Percentiles rank a stretch among this genome's conserved stretches.
Conservation (phyloP, 148 eudicot species). For the Arbutus unedo region DNA sequence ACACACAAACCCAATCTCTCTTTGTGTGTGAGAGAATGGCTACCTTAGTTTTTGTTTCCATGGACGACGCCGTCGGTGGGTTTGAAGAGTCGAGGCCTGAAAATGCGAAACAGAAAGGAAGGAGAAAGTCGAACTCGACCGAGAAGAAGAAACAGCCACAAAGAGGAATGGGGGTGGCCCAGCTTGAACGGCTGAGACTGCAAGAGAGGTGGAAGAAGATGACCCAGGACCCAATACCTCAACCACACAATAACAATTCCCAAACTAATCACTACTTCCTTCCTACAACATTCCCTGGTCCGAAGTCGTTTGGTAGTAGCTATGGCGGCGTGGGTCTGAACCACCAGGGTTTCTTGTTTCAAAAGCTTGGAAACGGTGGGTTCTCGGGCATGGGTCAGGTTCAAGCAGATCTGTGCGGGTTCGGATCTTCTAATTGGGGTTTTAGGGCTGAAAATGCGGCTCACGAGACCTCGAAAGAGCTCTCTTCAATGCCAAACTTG, state of each 20-base stretch:
- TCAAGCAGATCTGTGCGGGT: conserved; percentile 13
- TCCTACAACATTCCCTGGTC: neutral
- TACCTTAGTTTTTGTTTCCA: conserved; percentile 24
- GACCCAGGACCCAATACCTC: conserved; percentile 8
- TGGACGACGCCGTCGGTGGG: neutral
- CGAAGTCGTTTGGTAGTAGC: neutral
- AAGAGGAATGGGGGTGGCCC: conserved; percentile 76
- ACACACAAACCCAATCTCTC: too few species aligned
- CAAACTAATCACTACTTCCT: neutral
- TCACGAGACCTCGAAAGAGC: conserved; percentile 36
- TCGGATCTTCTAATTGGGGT: conserved; percentile 8
- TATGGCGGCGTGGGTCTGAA: conserved; percentile 13
- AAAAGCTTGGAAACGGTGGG: conserved; percentile 15
- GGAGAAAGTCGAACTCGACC: conserved; percentile 25
- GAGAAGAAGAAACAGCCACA: conserved; percentile 35
- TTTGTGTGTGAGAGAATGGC: conserved; percentile 16
- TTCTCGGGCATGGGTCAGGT: neutral
- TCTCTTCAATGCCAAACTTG: conserved; percentile 57
- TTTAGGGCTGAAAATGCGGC: conserved; percentile 12
- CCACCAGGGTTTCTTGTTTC: conserved; percentile 15
- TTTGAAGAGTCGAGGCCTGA: neutral
- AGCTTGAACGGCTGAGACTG: conserved; percentile 41
- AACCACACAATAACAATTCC: conserved; percentile 12
- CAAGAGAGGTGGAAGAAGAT: conserved; percentile 24
- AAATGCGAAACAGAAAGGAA: conserved; percentile 12